Evolutionary conservation across 176 grass and related monocot species (phyloP).

Genomic region (Triticum monococcum): DNA sequence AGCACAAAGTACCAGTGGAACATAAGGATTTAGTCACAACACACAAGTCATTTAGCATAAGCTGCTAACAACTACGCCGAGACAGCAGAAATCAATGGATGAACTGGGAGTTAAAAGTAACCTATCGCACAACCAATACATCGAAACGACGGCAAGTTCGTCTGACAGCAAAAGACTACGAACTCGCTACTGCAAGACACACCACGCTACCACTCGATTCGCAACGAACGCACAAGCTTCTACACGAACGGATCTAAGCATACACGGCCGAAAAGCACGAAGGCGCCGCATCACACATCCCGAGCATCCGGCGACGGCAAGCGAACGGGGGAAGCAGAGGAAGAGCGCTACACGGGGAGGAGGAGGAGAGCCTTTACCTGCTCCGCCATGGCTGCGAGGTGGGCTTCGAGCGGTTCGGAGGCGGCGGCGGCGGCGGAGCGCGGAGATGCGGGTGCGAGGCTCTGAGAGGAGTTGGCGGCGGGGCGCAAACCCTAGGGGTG

Average conservation of each 20-base stretch:
- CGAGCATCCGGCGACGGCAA: neutral
- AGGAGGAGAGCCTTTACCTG: constrained; percentile 42
- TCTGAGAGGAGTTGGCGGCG: constrained; percentile 20
- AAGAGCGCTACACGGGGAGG: neutral
- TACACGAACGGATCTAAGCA: neutral
- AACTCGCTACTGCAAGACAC: no score
- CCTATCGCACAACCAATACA: neutral
- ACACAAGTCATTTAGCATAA: no score
- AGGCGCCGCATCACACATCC: neutral
- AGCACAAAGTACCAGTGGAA: no score
- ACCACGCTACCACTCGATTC: neutral
- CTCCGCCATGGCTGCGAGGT: constrained; percentile 66
- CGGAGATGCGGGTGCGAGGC: neutral
- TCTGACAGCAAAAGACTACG: neutral
- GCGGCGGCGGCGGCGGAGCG: constrained; percentile 20
- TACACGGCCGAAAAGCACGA: neutral
- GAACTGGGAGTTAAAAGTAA: neutral
- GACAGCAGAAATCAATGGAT: neutral
- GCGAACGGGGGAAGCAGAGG: neutral
- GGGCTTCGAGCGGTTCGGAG: neutral
- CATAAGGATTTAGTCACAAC: no score
- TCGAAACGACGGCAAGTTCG: neutral
- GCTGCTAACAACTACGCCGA: no score
- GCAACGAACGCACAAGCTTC: neutral
- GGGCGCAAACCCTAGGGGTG: constrained; percentile 41